Evolutionary conservation across 1,284 basidiomycete species (phyloP).

Genomic region (Pulveroboletus sp.): DNA sequence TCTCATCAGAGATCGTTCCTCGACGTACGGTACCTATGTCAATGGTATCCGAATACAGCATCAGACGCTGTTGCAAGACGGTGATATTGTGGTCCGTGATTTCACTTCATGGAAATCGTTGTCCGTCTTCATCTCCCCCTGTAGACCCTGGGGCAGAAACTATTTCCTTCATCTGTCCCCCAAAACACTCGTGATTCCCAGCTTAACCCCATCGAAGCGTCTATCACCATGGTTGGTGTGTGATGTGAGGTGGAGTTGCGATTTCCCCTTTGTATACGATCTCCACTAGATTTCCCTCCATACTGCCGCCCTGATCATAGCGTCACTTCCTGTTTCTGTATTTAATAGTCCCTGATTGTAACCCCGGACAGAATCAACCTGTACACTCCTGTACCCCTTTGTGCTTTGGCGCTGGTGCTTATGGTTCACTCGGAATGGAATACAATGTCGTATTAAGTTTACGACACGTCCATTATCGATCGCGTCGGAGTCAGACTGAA

Average conservation of each 20-base stretch:
- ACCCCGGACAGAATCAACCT: not conserved
- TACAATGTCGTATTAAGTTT: not conserved
- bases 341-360: not conserved
- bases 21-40: slow-evolving; percentile 47
- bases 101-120: not conserved
- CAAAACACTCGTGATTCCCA: slow-evolving; percentile 42
- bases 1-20: slow-evolving; percentile 45
- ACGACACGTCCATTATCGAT: not conserved
- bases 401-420: not conserved
- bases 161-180: slow-evolving; percentile 41
- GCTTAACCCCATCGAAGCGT: slow-evolving; percentile 45
- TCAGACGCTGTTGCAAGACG: slow-evolving; percentile 39
- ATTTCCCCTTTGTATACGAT: not conserved
- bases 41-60: slow-evolving; percentile 42
- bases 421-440: not conserved
- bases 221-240: slow-evolving; percentile 38
- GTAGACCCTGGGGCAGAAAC: slow-evolving; percentile 42
- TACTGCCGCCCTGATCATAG: not conserved
- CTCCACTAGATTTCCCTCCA: not conserved
- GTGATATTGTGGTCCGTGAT: slow-evolving; percentile 45
- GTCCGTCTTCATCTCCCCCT: slow-evolving; percentile 9
- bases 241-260: slow-evolving; percentile 9
- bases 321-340: slow-evolving; percentile 8
- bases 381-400: not conserved
- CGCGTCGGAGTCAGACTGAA: not conserved